Base-by-base conservation (phyloP, 768 basidiomycete species). In the Tylopilus sp. region DNA sequence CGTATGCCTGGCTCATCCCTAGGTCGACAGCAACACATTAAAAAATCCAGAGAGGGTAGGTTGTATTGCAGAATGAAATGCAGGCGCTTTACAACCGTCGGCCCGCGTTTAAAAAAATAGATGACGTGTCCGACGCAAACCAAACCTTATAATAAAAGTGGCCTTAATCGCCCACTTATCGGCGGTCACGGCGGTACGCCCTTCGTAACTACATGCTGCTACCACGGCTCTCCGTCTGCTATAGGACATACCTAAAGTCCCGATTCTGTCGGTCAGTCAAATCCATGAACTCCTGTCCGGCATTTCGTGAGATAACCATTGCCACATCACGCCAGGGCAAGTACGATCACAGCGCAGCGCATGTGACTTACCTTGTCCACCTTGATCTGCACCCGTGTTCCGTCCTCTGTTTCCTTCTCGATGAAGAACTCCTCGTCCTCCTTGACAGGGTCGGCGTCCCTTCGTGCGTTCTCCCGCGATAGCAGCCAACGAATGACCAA, bases 201-300 rank as follows among this genome's bases (percentile, higher is more conserved):
- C 8, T 28, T 10, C 26, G 10, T 28, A 28, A n/a, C n/a, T 7
- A 3, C 5, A 28, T 28, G 26, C 10, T 10, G 26, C 26, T 10
- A 28, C 6, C 26, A 28, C 26, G 8, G 6, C 23, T 1, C 25
- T 52, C 36, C 39, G 54, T 68, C 13, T 57, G n/a, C n/a, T 67
- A 86, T 50, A 87, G 67, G 23, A 87, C 83, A 59, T 88, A 88
- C 70, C 87, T 74, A 68, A 85, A 88, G 47, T 86, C 83, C 10
- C 79, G 75, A 57, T 88, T 88, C 63, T 88, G 82, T 26, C 68
- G 72, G 61, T 89, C 87, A 1, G 87, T 89, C 58, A 88, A 68
- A 61, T 89, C 87, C 69, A 87, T 64, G 63, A 80, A 85, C 74
- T 80, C 85, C 83, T 88, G 47, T 35, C 4, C 3, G 7, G 18